phyloP scores from a whole-genome alignment of 2,329 filamentous ascomycete genomes.

The Remersonia thermophila region DNA sequence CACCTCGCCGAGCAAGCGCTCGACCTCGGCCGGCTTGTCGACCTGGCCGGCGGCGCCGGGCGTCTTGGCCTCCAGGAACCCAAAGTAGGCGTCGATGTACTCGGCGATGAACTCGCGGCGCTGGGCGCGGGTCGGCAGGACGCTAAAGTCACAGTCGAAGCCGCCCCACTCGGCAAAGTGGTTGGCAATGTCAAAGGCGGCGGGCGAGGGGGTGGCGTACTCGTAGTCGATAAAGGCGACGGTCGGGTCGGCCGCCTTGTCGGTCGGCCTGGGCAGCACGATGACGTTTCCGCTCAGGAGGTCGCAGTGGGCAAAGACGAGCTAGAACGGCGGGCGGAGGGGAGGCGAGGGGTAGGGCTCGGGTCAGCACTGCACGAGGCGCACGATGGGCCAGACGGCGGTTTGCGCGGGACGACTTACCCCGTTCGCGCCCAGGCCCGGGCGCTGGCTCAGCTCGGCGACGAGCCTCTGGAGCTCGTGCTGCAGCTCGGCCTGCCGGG shows the following conservation, averaged over 20 bases:
- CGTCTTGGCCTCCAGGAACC: slow-evolving; percentile 32
- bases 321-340: too few species aligned
- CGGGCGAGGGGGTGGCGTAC: slow-evolving; percentile 86
- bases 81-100: slow-evolving; percentile 67
- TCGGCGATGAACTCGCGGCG: slow-evolving; percentile 71
- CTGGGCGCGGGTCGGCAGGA: slow-evolving; percentile 65
- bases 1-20: slow-evolving; percentile 64
- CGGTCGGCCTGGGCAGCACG: slow-evolving; percentile 42
- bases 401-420: slow-evolving; percentile 36
- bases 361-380: too few species aligned
- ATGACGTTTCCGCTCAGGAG: slow-evolving; percentile 95
- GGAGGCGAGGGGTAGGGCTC: too few species aligned
- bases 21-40: slow-evolving; percentile 49
- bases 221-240: slow-evolving; percentile 97
- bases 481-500: slow-evolving; percentile 57
- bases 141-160: slow-evolving; percentile 83
- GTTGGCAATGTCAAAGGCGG: slow-evolving; percentile 92
- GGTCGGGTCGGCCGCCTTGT: slow-evolving; percentile 28
- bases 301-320: slow-evolving; percentile 92
- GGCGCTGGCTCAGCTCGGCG: slow-evolving; percentile 58
- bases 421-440: slow-evolving; percentile 62
- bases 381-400: too few species aligned
- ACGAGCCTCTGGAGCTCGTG: slow-evolving; percentile 61
- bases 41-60: slow-evolving; percentile 23
- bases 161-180: slow-evolving; percentile 98